Evolutionary conservation across 1,284 basidiomycete genomes (phyloP).

Genomic region (Tilletia caries): DNA sequence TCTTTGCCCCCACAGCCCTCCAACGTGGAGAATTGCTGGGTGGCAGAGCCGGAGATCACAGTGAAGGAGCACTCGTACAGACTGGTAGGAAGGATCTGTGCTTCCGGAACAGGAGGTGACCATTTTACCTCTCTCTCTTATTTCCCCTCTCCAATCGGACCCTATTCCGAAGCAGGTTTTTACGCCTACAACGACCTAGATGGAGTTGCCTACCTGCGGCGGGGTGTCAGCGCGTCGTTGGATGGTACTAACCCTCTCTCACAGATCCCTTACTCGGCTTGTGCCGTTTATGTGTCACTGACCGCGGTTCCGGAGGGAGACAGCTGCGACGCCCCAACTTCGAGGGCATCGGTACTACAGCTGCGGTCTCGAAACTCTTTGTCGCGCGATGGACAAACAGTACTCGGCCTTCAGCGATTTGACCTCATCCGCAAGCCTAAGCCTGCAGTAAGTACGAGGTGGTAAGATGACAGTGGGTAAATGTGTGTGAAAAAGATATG

Average conservation of each 20-base stretch:
- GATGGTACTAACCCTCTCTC: background rate
- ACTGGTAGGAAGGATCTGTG: background rate
- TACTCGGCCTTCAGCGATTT: background rate
- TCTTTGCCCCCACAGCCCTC: background rate
- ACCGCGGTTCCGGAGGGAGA: background rate
- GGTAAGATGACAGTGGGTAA: background rate
- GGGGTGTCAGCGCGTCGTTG: background rate
- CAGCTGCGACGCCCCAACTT: background rate
- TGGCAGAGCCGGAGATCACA: background rate
- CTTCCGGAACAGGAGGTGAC: background rate
- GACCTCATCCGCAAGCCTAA: background rate
- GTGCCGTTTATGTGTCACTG: background rate
- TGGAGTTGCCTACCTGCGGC: background rate
- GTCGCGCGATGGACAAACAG: background rate
- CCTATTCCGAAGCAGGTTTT: background rate
- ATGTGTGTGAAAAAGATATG: background rate
- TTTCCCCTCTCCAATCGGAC: background rate
- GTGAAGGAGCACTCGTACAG: background rate
- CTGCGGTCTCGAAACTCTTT: background rate
- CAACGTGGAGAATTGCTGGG: background rate
- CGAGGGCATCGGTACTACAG: background rate
- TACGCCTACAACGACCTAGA: background rate
- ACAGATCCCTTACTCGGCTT: background rate
- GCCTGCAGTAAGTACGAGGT: background rate
- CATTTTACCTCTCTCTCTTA: background rate